Evolutionary conservation across 2,329 filamentous ascomycete species (phyloP).

Genomic region (Fusarium tanahbumbuense): DNA sequence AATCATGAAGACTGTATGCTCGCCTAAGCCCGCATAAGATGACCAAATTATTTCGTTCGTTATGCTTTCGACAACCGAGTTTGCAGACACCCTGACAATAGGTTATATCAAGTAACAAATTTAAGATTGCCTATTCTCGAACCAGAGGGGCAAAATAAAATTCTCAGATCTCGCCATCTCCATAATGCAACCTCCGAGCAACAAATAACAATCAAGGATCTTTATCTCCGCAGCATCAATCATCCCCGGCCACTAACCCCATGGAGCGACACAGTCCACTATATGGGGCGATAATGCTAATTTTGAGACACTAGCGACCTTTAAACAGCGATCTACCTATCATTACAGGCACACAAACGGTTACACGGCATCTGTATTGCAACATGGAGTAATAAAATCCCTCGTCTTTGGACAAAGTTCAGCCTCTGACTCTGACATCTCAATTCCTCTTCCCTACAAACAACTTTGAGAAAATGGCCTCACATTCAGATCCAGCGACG

Average conservation of each 20-base stretch:
- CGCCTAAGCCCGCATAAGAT: no score
- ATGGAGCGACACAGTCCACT: slow-evolving; percentile 1
- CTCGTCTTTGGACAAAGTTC: not conserved
- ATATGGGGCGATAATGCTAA: slow-evolving; percentile 13
- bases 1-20: no score
- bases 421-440: not conserved
- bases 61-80: no score
- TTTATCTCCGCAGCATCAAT: not conserved
- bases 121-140: not conserved
- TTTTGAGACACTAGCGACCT: slow-evolving; percentile 12
- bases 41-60: no score
- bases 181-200: not conserved
- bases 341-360: slow-evolving; percentile 1
- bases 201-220: not conserved
- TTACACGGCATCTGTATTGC: slow-evolving; percentile 22
- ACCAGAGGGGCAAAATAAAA: not conserved
- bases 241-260: slow-evolving; percentile 5
- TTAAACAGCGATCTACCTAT: slow-evolving; percentile 15
- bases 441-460: not conserved
- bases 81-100: no score
- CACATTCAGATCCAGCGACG: not conserved
- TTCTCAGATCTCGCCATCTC: not conserved
- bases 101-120: not conserved
- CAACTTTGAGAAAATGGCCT: not conserved
- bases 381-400: slow-evolving; percentile 12